Evolutionary conservation across 2,329 filamentous ascomycete species (phyloP), one percentile per base, ranked within the genome.

Genomic region (Fonsecaea pedrosoi): DNA sequence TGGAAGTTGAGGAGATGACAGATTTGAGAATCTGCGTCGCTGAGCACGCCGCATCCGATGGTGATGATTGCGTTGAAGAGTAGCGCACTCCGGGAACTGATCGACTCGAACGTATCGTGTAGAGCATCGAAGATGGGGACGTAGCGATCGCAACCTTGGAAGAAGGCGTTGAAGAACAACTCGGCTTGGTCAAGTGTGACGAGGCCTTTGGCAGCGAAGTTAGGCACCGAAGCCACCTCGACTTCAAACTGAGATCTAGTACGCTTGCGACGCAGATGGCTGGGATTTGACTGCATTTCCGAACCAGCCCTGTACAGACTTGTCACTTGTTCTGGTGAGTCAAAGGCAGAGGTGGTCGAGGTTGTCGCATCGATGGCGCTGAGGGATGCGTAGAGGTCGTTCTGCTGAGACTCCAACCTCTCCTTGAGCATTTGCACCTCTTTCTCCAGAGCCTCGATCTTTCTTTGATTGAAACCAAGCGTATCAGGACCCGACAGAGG

Each of bases 51-150:
- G 69, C 82, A 84, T 2, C 84, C 85, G 30, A 85, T 80, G 1
- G 82, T 81, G 63, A 84, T 82, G 7, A 86, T 83, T 1, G 81
- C 78, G 69, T 84, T 82, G 56, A 86, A 81, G 0, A 87, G 75
- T 15, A 86, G 79, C 2, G 79, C 78, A 62, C 83, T 86, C 12
- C 84, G 78, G 8, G 75, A 72, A 15, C 80, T 76, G 1, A 86
- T 78, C 0, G 80, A 82, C 0, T 78, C 72, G 57, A 85, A 79
- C 0, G 80, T 81, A 67, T 86, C 84, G 40, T 77, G 74, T 13
- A 70, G 69, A 15, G 79, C 77, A 60, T 82, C 82, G 56, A 85
- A 84, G 2, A 84, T 78, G 0, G 83, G 82, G 3, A 84, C 82
- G 55, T 83, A 80, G 67, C 80, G 80, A 71, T 85, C 79, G 48